phyloP scores from a whole-genome alignment of 2,329 filamentous ascomycete genomes.

The Tolypocladium paradoxum region DNA sequence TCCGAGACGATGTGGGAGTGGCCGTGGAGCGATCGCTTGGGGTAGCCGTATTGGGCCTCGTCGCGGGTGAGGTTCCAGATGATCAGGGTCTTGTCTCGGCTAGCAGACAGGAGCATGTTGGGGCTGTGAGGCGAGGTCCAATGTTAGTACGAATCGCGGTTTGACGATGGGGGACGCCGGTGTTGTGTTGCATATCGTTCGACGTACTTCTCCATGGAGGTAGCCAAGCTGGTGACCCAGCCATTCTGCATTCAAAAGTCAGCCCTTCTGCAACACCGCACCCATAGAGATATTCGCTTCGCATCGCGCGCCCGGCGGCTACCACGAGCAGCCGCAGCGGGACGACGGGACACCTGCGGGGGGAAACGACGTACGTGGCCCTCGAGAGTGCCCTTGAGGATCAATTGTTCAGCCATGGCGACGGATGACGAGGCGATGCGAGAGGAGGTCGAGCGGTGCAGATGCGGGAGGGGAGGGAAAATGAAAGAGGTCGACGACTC shows the following conservation, averaged over 20 bases:
- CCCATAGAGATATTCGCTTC: background rate
- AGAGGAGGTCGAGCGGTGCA: conserved; percentile 15
- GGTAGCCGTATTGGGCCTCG: conserved; percentile 96
- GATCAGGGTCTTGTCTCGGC: conserved; percentile 97
- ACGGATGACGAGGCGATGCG: conserved; percentile 32
- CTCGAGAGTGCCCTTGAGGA: conserved; percentile 94
- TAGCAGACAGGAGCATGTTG: conserved; percentile 98
- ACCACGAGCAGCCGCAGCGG: conserved; percentile 2
- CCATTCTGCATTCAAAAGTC: conserved; percentile 51
- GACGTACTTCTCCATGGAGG: conserved; percentile 94
- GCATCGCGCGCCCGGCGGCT: background rate
- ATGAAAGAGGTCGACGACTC: conserved; percentile 13
- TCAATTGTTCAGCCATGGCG: conserved; percentile 83
- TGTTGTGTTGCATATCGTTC: background rate
- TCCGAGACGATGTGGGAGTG: conserved; percentile 99
- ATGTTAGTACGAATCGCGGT: conserved; percentile 8
- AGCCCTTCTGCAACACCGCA: conserved; percentile 7
- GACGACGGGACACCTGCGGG: conserved; percentile 5
- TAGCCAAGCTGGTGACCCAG: conserved; percentile 98
- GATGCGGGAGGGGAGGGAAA: conserved; percentile 23
- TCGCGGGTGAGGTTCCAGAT: conserved; percentile 99
- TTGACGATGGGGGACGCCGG: background rate
- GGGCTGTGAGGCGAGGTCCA: conserved; percentile 45
- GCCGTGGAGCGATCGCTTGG: conserved; percentile 96
- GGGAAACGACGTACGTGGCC: conserved; percentile 62